Conservation (phyloP, 176 grass and related monocot species). For the Phyllostachys edulis region DNA sequence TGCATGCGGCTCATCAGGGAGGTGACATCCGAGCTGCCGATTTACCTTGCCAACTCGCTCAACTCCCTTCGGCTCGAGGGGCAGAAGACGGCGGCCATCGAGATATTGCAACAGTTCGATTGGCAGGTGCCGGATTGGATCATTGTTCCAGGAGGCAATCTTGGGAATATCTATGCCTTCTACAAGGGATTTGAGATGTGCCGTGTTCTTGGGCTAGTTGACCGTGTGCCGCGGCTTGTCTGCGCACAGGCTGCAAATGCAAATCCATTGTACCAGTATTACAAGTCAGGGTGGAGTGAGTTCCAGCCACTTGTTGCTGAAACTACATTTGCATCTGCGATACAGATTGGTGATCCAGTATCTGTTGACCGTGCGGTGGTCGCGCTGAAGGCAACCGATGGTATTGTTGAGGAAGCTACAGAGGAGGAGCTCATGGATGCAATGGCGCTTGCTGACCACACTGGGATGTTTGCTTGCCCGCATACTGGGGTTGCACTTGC, state of each 20-base stretch:
- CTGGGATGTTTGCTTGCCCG: constrained; percentile 79
- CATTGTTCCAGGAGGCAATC: constrained; percentile 67
- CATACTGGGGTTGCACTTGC: constrained; percentile 76
- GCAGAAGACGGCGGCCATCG: constrained; percentile 71
- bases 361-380: constrained; percentile 64
- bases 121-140: constrained; percentile 83
- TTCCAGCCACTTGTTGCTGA: constrained; percentile 53
- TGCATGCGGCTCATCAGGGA: constrained; percentile 74
- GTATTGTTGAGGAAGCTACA: constrained; percentile 71
- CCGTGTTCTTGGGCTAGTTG: constrained; percentile 58
- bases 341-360: constrained; percentile 78
- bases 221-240: constrained; percentile 55
- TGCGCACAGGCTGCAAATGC: constrained; percentile 72
- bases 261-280: constrained; percentile 62
- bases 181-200: constrained; percentile 82
- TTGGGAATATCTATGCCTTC: constrained; percentile 85
- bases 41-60: constrained; percentile 74
- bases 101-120: constrained; percentile 74
- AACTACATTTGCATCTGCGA: constrained; percentile 72
- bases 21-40: constrained; percentile 67
- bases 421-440: constrained; percentile 87
- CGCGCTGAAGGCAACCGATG: constrained; percentile 57
- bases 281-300: constrained; percentile 62
- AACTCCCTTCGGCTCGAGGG: constrained; percentile 77
- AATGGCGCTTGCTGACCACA: constrained; percentile 61